Evolutionary conservation across 495 filamentous ascomycete species (phyloP), one percentile per base, ranked within the genome.

Genomic region (Cercophora newfieldiana): DNA sequence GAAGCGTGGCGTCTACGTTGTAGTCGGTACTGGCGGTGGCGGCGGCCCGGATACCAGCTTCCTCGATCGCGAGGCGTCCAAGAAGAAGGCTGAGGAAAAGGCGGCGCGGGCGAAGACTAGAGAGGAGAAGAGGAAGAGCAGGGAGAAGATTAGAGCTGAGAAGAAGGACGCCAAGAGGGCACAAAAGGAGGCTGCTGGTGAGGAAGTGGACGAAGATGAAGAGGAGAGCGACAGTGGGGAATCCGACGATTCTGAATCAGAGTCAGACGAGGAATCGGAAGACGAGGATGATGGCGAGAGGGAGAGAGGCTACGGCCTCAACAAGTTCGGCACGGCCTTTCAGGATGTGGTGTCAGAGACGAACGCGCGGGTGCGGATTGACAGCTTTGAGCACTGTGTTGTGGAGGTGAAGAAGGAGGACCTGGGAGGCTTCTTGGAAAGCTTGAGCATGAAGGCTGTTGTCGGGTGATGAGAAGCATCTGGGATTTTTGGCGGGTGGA

Each of bases 371-470:
- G 92, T 98, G 21, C 82, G 93, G 63, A 97, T 97, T 68, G 95
- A 99, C 75, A 94, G 90, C 78, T 99, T 99, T 77, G 96, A 99
- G 78, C 90, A 96, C 75, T 96, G 92, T 68, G 96, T 98, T 10
- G 93, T 97, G 55, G 95, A 98, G 79, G 95, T 99, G 30, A 87
- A 89, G 80, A 97, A 96, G 79, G 95, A 99, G 74, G 94, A 98
- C 78, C 81, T 99, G 29, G 86, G 89, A 21, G 92, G 89, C 12
- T 99, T 99, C 76, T 82, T 99, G 68, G 95, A 98, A 80, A 87
- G 89, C 56, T 75, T 99, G 75, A 97, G 94, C 75, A 88, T 93
- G 85, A 94, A 93, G 82, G 88, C 88, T 74, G 94, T 98, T 14
- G 88, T 97, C 59, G 94, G 94, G 51, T 97, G 81, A 78, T 37